phyloP scores from a whole-genome alignment of 2,329 filamentous ascomycete species.

The Penicillium carneum region DNA sequence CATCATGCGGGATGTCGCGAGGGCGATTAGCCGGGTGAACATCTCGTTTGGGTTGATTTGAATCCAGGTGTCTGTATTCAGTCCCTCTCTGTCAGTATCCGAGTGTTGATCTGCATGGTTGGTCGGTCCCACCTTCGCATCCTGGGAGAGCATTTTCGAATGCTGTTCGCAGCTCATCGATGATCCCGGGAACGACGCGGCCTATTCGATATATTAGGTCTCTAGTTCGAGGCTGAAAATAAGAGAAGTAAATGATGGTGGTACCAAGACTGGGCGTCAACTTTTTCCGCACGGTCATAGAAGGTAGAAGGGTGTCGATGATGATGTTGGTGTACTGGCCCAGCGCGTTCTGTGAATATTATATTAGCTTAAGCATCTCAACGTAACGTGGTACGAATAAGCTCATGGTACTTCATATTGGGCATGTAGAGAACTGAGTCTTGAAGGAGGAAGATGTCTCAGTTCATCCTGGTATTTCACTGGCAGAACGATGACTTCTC shows the following conservation, averaged over 20 bases:
- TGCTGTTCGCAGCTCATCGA: constrained; percentile 39
- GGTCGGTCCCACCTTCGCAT: constrained; percentile 32
- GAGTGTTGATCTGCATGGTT: neutral
- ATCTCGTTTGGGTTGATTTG: constrained; percentile 34
- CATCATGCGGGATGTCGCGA: constrained; percentile 53
- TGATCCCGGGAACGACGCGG: constrained; percentile 35
- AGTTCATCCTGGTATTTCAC: constrained; percentile 39
- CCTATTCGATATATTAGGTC: constrained; percentile 23
- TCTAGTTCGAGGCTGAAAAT: neutral
- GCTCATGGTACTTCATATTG: constrained; percentile 35
- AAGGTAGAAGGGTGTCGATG: constrained; percentile 35
- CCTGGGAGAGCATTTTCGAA: constrained; percentile 36
- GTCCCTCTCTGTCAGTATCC: neutral
- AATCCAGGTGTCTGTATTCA: constrained; percentile 34
- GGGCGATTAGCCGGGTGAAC: constrained; percentile 47
- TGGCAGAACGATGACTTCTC: constrained; percentile 41
- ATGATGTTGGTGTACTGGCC: constrained; percentile 41
- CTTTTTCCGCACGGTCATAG: constrained; percentile 34
- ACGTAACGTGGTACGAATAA: neutral
- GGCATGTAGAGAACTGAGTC: constrained; percentile 39
- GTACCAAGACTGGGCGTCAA: constrained; percentile 39
- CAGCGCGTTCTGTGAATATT: constrained; percentile 36
- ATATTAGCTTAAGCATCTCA: neutral
- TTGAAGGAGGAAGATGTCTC: constrained; percentile 26
- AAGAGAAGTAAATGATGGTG: neutral